Evolutionary conservation across 2,329 filamentous ascomycete species (phyloP).

Genomic region (Corniculantispora saksenae): DNA sequence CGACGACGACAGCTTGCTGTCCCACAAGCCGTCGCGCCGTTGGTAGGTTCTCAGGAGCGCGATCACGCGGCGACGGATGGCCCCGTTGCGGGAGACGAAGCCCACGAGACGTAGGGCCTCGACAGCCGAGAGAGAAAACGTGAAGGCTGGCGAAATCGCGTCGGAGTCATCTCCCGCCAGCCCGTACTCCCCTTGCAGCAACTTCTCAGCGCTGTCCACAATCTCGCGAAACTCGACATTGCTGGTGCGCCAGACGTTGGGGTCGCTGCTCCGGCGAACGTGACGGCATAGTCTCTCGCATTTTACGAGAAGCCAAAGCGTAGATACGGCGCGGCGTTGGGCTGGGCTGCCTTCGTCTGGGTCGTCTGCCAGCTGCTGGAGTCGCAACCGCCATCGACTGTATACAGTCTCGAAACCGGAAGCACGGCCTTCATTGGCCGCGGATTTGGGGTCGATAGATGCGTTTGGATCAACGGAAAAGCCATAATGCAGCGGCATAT

Average conservation of each 20-base stretch:
- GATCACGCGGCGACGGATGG: not conserved
- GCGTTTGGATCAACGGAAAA: not conserved
- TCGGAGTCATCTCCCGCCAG: not conserved
- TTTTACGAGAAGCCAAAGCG: not conserved
- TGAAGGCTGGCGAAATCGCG: not conserved
- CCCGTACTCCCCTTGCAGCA: not conserved
- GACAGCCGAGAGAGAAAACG: not conserved
- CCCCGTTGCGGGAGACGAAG: not conserved
- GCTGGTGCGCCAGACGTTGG: not conserved
- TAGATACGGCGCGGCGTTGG: not conserved
- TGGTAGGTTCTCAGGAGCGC: not conserved
- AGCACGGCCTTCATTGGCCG: not conserved
- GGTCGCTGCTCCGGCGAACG: not conserved
- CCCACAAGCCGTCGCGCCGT: slow-evolving; percentile 2
- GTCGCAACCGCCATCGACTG: slow-evolving; percentile 16
- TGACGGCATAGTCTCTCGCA: not conserved
- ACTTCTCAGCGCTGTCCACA: not conserved
- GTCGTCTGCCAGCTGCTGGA: slow-evolving; percentile 11
- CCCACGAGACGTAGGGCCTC: not conserved
- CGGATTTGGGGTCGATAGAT: not conserved
- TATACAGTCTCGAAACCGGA: slow-evolving; percentile 12
- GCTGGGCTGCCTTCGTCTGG: not conserved
- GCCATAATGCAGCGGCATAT: slow-evolving; percentile 4
- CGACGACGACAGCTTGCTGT: slow-evolving; percentile 1
- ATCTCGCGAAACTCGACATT: not conserved